Base-by-base conservation (phyloP, 2,329 filamentous ascomycete genomes). In the Lithohypha guttulata region DNA sequence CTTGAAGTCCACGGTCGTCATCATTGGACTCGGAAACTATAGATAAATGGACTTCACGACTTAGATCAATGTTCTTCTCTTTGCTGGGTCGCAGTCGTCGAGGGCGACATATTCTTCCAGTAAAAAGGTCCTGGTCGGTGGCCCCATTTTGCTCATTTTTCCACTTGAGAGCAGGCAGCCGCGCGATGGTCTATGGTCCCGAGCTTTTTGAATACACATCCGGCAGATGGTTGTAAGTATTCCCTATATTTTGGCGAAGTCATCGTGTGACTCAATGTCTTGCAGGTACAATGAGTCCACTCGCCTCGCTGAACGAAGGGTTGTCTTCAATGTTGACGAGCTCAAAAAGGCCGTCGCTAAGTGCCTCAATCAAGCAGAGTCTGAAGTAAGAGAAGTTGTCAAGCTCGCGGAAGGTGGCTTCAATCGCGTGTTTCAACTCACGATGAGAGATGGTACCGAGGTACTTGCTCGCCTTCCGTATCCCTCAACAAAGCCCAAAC, bases 341-440 rank as follows among this genome's bases (percentile, higher is more conserved):
- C 18, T 39, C 13, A 20, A 23, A 15, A 8, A 22, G 9, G 17
- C 26, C 26, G 20, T 20, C 23, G 36, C 26, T 18, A 22, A 29
- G 18, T 39, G 14, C 10, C n/a, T 39, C 15, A n/a, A 14, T 20
- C 14, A 30, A 14, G 13, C 13, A 15, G 10, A 39, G 15, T 19
- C 13, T 14, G 48, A 49, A 25, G 14, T 51, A 14, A 13, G 25
- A 19, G 14, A 39, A 3, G 47, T 54, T 13, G 27, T 33, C 7
- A 58, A 58, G 38, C 33, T 56, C 32, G 52, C 53, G 5, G 55
- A 57, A 36, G 55, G 54, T 1, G 52, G 46, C 2, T 55, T 53
- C 42, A 55, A 57, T 29, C 52, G 52, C 23, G 44, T 38, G 7
- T 54, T 57, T 17, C 25, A 49, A 2, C 33, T 54, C 21, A 51